Conservation (phyloP, 257 asterid species). For the Mitragyna speciosa region DNA sequence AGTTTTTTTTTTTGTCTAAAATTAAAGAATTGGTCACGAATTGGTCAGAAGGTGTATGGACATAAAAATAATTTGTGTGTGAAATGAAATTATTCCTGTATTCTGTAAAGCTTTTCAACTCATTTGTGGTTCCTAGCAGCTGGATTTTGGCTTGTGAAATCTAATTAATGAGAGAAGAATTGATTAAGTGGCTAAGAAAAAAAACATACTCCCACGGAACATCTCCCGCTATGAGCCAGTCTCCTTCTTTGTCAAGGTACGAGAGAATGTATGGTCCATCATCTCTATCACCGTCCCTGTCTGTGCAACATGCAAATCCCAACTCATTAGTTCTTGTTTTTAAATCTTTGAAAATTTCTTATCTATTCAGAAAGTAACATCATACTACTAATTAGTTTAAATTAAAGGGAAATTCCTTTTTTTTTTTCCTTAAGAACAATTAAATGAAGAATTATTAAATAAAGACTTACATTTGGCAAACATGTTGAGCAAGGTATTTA, state of each 20-base stretch:
- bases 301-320: slow-evolving; percentile 24
- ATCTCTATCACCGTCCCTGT: slow-evolving; percentile 22
- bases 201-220: slow-evolving; percentile 59
- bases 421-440: too few species aligned
- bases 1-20: too few species aligned
- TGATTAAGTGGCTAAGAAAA: background rate
- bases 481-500: slow-evolving; percentile 37
- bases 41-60: too few species aligned
- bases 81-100: background rate
- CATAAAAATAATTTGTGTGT: too few species aligned
- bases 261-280: slow-evolving; percentile 35
- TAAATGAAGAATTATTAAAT: background rate
- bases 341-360: background rate
- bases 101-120: background rate
- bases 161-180: background rate
- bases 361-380: background rate
- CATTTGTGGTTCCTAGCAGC: background rate
- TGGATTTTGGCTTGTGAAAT: background rate
- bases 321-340: background rate
- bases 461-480: slow-evolving; percentile 45
- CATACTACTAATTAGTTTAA: too few species aligned
- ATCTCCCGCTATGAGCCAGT: slow-evolving; percentile 64
- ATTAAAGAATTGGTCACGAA: too few species aligned
- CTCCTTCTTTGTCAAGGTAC: slow-evolving; percentile 61
- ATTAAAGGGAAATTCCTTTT: too few species aligned